phyloP scores from a whole-genome alignment of 306 rosid genomes.

The Urtica urens region DNA sequence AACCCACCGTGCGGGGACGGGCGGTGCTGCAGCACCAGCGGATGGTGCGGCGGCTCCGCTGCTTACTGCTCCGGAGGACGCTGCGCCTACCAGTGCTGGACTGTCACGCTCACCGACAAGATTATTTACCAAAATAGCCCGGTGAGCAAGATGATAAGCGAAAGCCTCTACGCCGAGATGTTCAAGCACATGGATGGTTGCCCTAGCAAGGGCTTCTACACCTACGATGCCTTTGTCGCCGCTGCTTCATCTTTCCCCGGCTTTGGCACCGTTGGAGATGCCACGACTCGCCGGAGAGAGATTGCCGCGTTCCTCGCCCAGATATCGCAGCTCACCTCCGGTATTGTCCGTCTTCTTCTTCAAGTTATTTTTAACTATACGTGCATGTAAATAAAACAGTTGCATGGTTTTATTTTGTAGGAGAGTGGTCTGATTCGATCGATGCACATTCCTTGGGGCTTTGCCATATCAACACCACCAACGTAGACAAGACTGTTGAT shows the following conservation, averaged over 20 bases:
- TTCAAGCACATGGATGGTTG: conserved; percentile 45
- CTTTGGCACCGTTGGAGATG: conserved; percentile 36
- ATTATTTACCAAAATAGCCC: background rate
- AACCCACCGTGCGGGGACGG: background rate
- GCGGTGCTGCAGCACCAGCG: background rate
- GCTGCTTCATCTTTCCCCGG: conserved; percentile 34
- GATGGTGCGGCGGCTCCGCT: background rate
- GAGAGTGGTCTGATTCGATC: conserved; percentile 34
- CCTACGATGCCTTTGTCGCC: conserved; percentile 39
- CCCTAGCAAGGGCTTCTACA: conserved; percentile 30
- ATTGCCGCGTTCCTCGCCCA: conserved; percentile 41
- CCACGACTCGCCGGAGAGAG: conserved; percentile 21
- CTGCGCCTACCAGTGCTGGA: background rate
- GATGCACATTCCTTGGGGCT: conserved; percentile 67
- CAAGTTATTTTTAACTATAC: background rate
- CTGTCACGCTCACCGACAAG: background rate
- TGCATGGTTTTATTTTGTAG: background rate
- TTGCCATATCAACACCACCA: conserved; percentile 28
- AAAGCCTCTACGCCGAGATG: conserved; percentile 25
- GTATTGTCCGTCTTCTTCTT: conserved; percentile 1
- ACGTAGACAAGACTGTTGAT: no score
- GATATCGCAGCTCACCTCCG: conserved; percentile 40
- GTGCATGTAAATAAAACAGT: background rate
- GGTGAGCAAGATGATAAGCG: conserved; percentile 11
- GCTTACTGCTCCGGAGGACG: background rate